phyloP scores from a whole-genome alignment of 2,329 filamentous ascomycete genomes.

The Aspergillus carbonarius region DNA sequence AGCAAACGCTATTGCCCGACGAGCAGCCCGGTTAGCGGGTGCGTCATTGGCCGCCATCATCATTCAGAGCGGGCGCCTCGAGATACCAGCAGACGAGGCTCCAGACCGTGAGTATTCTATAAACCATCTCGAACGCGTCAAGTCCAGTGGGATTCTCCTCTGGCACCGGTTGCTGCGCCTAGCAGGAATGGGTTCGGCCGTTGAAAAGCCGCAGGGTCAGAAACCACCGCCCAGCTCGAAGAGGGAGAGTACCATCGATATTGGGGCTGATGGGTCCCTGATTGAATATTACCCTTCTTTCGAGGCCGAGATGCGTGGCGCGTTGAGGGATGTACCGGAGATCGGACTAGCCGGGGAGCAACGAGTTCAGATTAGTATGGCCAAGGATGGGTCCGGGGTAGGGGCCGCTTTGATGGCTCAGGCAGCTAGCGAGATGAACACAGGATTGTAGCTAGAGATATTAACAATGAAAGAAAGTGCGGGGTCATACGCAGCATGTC shows the following conservation, averaged over 20 bases:
- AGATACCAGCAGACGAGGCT: neutral
- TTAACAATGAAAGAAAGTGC: too few species aligned
- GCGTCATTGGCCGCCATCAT: constrained; percentile 19
- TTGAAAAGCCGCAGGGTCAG: neutral
- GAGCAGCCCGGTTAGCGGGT: constrained; percentile 19
- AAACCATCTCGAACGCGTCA: constrained; percentile 2
- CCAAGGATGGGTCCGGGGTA: constrained; percentile 25
- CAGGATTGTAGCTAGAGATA: neutral
- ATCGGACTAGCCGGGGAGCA: constrained; percentile 14
- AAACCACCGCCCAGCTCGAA: neutral
- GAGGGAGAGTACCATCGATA: constrained; percentile 16
- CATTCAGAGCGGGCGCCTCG: constrained; percentile 13
- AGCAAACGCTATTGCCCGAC: constrained; percentile 13
- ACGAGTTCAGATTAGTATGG: constrained; percentile 19
- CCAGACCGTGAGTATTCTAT: neutral
- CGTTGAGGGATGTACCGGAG: constrained; percentile 15
- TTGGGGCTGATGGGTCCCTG: constrained; percentile 22
- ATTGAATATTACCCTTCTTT: constrained; percentile 22
- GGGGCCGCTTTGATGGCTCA: constrained; percentile 25
- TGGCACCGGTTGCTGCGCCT: constrained; percentile 12
- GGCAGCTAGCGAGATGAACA: constrained; percentile 6
- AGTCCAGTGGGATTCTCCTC: neutral
- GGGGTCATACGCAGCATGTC: too few species aligned
- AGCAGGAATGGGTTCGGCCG: neutral
- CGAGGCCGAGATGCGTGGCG: constrained; percentile 20